A percentile compares a stretch with the other conserved stretches of the same genome.
These are phyloP conservation scores for Arthrobotrys pseudoclavata DNA, from an alignment of 2,329 filamentous ascomycete genomes.

Conservation along the genomic window DNA sequence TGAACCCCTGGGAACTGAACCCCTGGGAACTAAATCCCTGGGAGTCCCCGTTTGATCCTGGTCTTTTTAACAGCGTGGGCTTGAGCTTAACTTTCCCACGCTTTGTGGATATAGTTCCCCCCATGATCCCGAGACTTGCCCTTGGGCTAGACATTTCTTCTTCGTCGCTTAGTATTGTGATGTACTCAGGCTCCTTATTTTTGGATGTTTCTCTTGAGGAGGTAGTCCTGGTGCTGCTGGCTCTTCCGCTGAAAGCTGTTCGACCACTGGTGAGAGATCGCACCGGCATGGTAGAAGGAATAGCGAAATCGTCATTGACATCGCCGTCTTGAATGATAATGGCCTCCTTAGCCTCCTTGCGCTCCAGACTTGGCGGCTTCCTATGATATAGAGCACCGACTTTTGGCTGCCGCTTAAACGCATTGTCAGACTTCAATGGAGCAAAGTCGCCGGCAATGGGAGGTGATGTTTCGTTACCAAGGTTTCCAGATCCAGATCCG, in stretches of 20 bases:
- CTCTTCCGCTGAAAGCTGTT: conserved; percentile 40
- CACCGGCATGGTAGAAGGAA: conserved; percentile 53
- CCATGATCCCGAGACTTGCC: conserved; percentile 37
- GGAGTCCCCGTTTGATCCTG: background rate
- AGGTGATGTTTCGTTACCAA: conserved; percentile 52
- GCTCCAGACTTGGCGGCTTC: conserved; percentile 18
- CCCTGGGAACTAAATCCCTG: conserved; percentile 31
- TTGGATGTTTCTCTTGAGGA: background rate
- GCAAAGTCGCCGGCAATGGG: conserved; percentile 29
- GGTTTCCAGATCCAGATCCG: conserved; percentile 42
- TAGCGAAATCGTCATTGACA: conserved; percentile 25
- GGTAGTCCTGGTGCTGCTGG: background rate
- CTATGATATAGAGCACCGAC: conserved; percentile 53
- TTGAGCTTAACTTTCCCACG: conserved; percentile 37
- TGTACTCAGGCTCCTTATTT: conserved; percentile 25
- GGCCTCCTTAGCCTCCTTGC: conserved; percentile 9
- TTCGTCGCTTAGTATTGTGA: conserved; percentile 34
- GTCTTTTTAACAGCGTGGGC: conserved; percentile 21
- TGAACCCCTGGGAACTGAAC: conserved; percentile 20
- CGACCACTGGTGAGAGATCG: conserved; percentile 45
- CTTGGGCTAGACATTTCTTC: conserved; percentile 20
- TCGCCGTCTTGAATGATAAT: conserved; percentile 21
- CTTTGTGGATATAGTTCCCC: conserved; percentile 14
- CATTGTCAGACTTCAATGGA: conserved; percentile 47
- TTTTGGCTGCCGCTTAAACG: conserved; percentile 46